Conservation (phyloP, 352 stramenopile genomes). For the Pythium rishiriense region DNA sequence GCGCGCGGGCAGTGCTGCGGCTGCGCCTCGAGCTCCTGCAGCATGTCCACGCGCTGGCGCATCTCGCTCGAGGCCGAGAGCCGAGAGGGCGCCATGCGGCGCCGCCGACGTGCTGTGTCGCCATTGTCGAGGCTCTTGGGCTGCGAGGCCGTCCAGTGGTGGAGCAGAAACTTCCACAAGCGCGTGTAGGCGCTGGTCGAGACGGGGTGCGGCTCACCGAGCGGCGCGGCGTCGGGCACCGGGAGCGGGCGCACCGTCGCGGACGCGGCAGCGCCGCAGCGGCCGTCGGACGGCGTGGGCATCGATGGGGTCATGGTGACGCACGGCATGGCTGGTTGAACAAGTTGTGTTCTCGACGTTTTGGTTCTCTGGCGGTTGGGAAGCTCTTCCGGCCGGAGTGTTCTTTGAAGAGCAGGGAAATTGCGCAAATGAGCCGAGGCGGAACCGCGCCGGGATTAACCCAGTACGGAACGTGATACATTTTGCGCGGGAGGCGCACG, state of each 20-base stretch:
- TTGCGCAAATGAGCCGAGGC: conserved; percentile 13
- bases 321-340: conserved; percentile 18
- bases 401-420: conserved; percentile 3
- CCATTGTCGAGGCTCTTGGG: neutral
- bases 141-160: conserved; percentile 8
- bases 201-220: neutral
- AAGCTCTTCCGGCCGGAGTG: neutral
- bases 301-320: conserved; percentile 13
- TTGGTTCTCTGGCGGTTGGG: neutral
- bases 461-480: neutral
- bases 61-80: conserved; percentile 20
- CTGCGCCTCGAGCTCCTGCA: conserved; percentile 25
- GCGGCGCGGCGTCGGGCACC: neutral
- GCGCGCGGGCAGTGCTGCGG: neutral
- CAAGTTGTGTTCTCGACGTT: conserved; percentile 1
- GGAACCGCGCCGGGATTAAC: conserved; percentile 9
- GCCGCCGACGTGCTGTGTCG: neutral
- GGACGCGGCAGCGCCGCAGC: conserved; percentile 3
- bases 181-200: conserved; percentile 21
- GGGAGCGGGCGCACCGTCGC: conserved; percentile 1
- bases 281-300: conserved; percentile 1
- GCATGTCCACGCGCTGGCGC: conserved; percentile 21
- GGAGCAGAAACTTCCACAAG: conserved; percentile 24
- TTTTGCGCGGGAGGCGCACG: conserved; percentile 10
- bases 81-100: conserved; percentile 1